These are phyloP conservation scores for Fusarium sp. DNA, from an alignment of 2,329 filamentous ascomycete genomes.

Conservation along the genomic window DNA sequence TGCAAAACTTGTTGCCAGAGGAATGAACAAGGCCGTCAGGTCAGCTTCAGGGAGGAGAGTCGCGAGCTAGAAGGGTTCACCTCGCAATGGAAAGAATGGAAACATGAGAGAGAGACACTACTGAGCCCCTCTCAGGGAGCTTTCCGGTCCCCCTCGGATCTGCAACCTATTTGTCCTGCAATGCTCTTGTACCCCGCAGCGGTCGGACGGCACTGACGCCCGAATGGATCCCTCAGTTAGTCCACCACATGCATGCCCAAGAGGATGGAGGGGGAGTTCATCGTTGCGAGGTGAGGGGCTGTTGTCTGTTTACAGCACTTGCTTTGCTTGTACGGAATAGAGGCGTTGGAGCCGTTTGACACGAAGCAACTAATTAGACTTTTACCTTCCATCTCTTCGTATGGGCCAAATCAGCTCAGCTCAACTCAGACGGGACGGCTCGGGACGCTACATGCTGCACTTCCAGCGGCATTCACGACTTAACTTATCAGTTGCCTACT, in stretches of 20 bases:
- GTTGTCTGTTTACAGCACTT: conserved; percentile 16
- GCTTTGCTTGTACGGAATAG: conserved; percentile 9
- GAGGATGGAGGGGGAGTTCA: conserved; percentile 29
- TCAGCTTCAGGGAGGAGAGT: conserved; percentile 20
- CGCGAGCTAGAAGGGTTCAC: conserved; percentile 41
- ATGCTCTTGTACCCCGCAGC: conserved; percentile 46
- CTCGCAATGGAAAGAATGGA: conserved; percentile 42
- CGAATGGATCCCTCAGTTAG: conserved; percentile 41
- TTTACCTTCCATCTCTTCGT: not conserved
- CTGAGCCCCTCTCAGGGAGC: conserved; percentile 32
- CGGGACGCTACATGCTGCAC: conserved; percentile 4
- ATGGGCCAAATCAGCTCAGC: conserved; percentile 1
- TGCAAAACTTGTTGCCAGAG: conserved; percentile 16
- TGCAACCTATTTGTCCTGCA: conserved; percentile 47
- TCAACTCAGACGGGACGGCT: conserved; percentile 8
- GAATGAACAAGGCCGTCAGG: conserved; percentile 16
- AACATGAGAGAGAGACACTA: conserved; percentile 35
- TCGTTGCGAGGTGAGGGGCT: conserved; percentile 31
- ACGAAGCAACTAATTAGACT: not conserved
- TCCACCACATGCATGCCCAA: conserved; percentile 14
- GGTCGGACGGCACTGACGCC: conserved; percentile 47
- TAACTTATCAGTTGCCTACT: conserved; percentile 1
- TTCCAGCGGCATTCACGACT: conserved; percentile 5
- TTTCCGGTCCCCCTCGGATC: conserved; percentile 45
- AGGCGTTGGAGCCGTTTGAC: conserved; percentile 5